Evolutionary conservation across 2,329 filamentous ascomycete genomes (phyloP), one percentile per base, ranked within the genome.

Genomic region (Venturia aucupariae): DNA sequence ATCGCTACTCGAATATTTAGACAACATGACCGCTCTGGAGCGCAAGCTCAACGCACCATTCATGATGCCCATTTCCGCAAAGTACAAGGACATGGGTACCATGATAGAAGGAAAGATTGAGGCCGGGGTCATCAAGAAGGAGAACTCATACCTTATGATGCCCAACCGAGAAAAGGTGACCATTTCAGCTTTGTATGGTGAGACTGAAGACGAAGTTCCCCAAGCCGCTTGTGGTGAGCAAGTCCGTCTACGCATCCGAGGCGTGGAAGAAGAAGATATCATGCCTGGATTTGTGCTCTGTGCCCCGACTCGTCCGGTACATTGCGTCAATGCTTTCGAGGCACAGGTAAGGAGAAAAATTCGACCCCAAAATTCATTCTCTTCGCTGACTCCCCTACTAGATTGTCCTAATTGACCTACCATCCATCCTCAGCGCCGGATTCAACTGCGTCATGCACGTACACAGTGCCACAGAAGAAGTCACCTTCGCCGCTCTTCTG

Each of bases 401-500:
- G 79, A 96, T 99, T 73, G 88, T 91, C 66, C 92, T 99, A 68
- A 81, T 99, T 62, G 94, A 99, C 69, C 82, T 99, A 68, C 97
- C 96, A 85, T 92, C 82, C 71, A 99, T 99, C 73, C 82, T 99
- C 46, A 90, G 89, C 10, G 91, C 93, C 24, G 94, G 94, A 62
- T 99, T 96, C 81, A 97, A 97, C 80, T 99, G 94, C 73, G 95
- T 99, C 48, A 81, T 99, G 69, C 94, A 99, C 79, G 90, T 99
- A 27, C 94, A 99, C 78, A 92, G 93, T 4, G 94, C 94, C 27
- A 96, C 97, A 67, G 94, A 99, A 80, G 94, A 99, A 77, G 91
- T 99, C 65, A 97, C 93, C 0, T 96, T 99, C 72, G 84, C 86
- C 0, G 84, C 88, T 4, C 82, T 99, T 62, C 79, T 99, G 69